phyloP scores from a whole-genome alignment of 306 rosid species.

The Vigna angularis region DNA sequence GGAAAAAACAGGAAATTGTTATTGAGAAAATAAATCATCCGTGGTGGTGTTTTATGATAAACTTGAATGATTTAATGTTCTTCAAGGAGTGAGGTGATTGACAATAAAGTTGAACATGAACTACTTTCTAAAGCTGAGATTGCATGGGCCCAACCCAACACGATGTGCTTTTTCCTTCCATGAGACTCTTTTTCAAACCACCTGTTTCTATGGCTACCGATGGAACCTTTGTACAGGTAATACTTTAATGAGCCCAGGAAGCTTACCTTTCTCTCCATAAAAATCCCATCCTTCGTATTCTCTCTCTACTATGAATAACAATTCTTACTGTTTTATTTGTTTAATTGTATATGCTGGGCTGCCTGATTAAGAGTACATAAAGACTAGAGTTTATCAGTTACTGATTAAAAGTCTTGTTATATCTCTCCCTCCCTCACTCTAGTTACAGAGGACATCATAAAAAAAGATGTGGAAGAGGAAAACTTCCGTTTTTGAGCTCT shows the following conservation, averaged over 20 bases:
- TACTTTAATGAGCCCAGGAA: background rate
- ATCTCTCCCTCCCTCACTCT: background rate
- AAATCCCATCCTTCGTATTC: constrained; percentile 3
- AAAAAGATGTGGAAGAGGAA: background rate
- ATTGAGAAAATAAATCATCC: background rate
- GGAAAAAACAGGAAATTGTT: background rate
- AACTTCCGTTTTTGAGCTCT: too few species aligned
- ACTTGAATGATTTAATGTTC: constrained; percentile 16
- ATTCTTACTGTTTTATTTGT: constrained; percentile 1
- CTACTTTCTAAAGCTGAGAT: constrained; percentile 88
- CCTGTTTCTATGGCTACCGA: constrained; percentile 77
- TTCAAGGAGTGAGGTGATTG: constrained; percentile 59
- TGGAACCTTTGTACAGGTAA: constrained; percentile 87
- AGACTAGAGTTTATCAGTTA: background rate
- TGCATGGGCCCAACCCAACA: constrained; percentile 94
- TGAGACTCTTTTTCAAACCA: constrained; percentile 91
- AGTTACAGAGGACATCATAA: background rate
- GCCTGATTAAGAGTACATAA: background rate
- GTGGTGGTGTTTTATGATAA: constrained; percentile 11
- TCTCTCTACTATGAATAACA: background rate
- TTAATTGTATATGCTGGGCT: background rate
- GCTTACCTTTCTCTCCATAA: constrained; percentile 16
- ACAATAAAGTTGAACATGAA: constrained; percentile 62
- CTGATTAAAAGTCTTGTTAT: background rate
- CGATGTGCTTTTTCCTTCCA: constrained; percentile 85